Evolutionary conservation across 2,329 filamentous ascomycete genomes (phyloP).

Genomic region (Aspergillus tamarii): DNA sequence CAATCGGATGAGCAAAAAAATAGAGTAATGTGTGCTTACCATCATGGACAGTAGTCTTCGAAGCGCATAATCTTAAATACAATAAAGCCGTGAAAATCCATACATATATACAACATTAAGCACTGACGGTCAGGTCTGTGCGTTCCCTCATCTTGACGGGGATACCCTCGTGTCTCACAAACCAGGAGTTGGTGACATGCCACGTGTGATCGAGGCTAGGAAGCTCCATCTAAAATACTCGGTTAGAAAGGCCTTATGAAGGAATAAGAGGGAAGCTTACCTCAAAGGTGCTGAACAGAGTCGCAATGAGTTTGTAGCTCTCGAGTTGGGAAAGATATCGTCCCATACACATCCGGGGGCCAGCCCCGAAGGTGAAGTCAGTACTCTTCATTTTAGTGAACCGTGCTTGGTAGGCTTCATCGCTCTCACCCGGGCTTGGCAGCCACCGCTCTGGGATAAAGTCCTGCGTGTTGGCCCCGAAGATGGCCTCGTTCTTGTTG

Average conservation of each 20-base stretch:
- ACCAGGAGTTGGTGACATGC: slow-evolving; percentile 1
- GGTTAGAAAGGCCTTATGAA: background rate
- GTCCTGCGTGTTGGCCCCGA: slow-evolving; percentile 24
- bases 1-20: too few relatives aligned
- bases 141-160: background rate
- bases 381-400: slow-evolving; percentile 25
- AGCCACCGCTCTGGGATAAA: slow-evolving; percentile 32
- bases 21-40: too few relatives aligned
- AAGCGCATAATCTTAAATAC: background rate
- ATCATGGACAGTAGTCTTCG: background rate
- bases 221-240: background rate
- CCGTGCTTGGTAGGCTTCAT: slow-evolving; percentile 17
- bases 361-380: slow-evolving; percentile 53
- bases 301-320: slow-evolving; percentile 63
- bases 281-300: slow-evolving; percentile 44
- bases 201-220: background rate
- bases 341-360: slow-evolving; percentile 59
- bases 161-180: background rate
- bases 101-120: background rate
- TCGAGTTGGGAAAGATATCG: slow-evolving; percentile 59
- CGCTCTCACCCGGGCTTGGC: slow-evolving; percentile 17
- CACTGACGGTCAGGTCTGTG: background rate
- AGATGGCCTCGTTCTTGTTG: slow-evolving; percentile 27
- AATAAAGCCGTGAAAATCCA: background rate
- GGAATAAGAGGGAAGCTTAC: slow-evolving; percentile 6